A percentile compares a stretch with the other conserved stretches of the same genome.
Evolutionary conservation across 1,284 basidiomycete genomes (phyloP).

Genomic region (Ustilago lituana): DNA sequence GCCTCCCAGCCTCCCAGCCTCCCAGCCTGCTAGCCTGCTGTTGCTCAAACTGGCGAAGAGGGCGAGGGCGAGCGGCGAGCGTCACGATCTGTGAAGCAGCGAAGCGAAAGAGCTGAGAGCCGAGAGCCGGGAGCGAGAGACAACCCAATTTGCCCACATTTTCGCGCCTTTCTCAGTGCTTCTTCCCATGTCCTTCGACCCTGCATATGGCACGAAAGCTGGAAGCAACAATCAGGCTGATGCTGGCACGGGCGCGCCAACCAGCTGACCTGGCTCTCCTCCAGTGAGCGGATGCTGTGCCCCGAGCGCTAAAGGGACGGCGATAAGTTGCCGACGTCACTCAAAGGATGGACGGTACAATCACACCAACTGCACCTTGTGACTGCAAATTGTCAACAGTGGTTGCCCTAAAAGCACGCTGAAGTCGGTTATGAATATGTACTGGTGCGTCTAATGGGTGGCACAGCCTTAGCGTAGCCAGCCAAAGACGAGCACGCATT

Average conservation of each 20-base stretch:
- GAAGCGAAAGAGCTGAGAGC: too few relatives aligned
- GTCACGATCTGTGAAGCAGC: conserved; percentile 10
- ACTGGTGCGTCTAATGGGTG: too few relatives aligned
- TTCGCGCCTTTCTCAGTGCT: neutral
- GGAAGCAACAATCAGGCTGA: too few relatives aligned
- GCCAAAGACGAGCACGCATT: too few relatives aligned
- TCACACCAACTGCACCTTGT: neutral
- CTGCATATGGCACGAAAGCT: neutral
- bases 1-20: too few relatives aligned
- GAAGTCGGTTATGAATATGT: too few relatives aligned
- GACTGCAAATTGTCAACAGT: neutral
- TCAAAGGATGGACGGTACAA: neutral
- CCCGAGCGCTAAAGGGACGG: too few relatives aligned
- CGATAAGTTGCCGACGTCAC: conserved; percentile 6
- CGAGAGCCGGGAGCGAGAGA: neutral
- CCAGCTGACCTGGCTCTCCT: neutral
- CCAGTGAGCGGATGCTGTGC: too few relatives aligned
- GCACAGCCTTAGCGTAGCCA: too few relatives aligned
- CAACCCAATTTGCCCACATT: conserved; percentile 20
- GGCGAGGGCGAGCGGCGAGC: neutral
- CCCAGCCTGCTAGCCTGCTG: too few relatives aligned
- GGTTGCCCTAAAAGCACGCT: neutral
- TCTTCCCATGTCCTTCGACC: conserved; percentile 1
- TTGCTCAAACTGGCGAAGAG: too few relatives aligned
- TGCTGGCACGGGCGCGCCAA: neutral